These are phyloP conservation scores for Microcyclosporella mali DNA, from an alignment of 2,329 filamentous ascomycete species.

Conservation along the genomic window DNA sequence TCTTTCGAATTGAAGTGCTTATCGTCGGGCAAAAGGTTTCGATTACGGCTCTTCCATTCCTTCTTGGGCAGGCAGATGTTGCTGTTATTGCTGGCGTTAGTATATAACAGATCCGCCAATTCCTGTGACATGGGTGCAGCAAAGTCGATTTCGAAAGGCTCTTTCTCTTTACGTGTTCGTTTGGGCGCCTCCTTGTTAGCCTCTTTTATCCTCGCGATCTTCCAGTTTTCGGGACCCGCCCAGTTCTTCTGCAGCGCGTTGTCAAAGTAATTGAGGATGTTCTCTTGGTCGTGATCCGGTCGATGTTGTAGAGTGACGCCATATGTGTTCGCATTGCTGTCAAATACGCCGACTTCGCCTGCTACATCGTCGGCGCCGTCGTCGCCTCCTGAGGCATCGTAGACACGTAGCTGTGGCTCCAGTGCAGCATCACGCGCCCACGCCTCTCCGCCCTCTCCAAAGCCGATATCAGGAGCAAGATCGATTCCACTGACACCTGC, in stretches of 20 bases:
- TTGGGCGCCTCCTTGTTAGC: slow-evolving; percentile 52
- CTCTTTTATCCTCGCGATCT: slow-evolving; percentile 86
- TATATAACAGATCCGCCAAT: slow-evolving; percentile 72
- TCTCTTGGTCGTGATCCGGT: slow-evolving; percentile 67
- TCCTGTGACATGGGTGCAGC: slow-evolving; percentile 63
- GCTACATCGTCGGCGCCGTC: slow-evolving; percentile 46
- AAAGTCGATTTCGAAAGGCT: slow-evolving; percentile 93
- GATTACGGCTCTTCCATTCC: slow-evolving; percentile 89
- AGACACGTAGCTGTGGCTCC: slow-evolving; percentile 78
- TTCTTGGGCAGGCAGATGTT: slow-evolving; percentile 83
- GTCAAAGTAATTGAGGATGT: slow-evolving; percentile 97
- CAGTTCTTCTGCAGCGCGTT: slow-evolving; percentile 95
- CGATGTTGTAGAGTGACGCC: slow-evolving; percentile 68
- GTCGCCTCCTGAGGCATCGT: slow-evolving; percentile 52
- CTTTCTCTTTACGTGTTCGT: slow-evolving; percentile 91
- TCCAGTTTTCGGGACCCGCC: slow-evolving; percentile 97
- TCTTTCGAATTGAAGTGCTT: slow-evolving; percentile 97
- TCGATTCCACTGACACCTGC: slow-evolving; percentile 57
- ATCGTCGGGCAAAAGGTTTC: slow-evolving; percentile 91
- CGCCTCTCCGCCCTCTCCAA: slow-evolving; percentile 91
- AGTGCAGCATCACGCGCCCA: slow-evolving; percentile 89
- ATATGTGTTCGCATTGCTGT: slow-evolving; percentile 61
- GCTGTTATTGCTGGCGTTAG: slow-evolving; percentile 70
- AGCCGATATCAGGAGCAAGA: slow-evolving; percentile 63
- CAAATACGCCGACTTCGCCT: slow-evolving; percentile 50